Percentiles rank a stretch among this genome's conserved stretches.
phyloP scores from a whole-genome alignment of 2,329 filamentous ascomycete species.

The Purpureocillium takamizusanense region DNA sequence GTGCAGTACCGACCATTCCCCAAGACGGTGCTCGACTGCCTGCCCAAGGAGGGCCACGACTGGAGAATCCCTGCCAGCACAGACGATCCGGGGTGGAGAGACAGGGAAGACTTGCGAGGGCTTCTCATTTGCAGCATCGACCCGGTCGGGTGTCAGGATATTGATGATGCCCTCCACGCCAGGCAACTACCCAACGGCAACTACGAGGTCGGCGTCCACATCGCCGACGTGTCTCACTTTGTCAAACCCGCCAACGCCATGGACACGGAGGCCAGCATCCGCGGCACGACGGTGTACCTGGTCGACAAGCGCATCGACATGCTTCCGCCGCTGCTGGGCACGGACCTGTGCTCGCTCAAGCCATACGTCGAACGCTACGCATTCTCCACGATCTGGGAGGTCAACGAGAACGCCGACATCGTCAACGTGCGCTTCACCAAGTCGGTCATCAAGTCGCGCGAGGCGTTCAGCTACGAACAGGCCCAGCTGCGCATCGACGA shows the following conservation, averaged over 20 bases:
- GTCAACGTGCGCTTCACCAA: conserved; percentile 86
- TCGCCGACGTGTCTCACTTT: conserved; percentile 98
- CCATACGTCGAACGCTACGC: conserved; percentile 93
- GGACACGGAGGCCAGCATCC: conserved; percentile 88
- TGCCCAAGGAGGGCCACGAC: conserved; percentile 83
- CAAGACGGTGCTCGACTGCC: conserved; percentile 87
- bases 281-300: conserved; percentile 92
- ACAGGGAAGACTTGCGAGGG: conserved; percentile 72
- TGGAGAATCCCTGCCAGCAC: conserved; percentile 81
- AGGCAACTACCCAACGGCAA: conserved; percentile 81
- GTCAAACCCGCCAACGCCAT: conserved; percentile 96
- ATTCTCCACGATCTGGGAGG: conserved; percentile 82
- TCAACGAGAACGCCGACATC: conserved; percentile 77
- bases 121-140: conserved; percentile 96
- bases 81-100: conserved; percentile 80
- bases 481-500: conserved; percentile 94
- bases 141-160: conserved; percentile 91
- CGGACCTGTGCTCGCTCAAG: conserved; percentile 91
- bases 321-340: conserved; percentile 92
- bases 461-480: conserved; percentile 96
- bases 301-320: conserved; percentile 99
- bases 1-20: conserved; percentile 97
- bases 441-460: conserved; percentile 91
- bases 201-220: conserved; percentile 93
- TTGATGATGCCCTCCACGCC: conserved; percentile 93